A percentile compares a stretch with the other conserved stretches of the same genome.
These are phyloP conservation scores for Podospora conica DNA, from an alignment of 495 filamentous ascomycete species.

Conservation along the genomic window DNA sequence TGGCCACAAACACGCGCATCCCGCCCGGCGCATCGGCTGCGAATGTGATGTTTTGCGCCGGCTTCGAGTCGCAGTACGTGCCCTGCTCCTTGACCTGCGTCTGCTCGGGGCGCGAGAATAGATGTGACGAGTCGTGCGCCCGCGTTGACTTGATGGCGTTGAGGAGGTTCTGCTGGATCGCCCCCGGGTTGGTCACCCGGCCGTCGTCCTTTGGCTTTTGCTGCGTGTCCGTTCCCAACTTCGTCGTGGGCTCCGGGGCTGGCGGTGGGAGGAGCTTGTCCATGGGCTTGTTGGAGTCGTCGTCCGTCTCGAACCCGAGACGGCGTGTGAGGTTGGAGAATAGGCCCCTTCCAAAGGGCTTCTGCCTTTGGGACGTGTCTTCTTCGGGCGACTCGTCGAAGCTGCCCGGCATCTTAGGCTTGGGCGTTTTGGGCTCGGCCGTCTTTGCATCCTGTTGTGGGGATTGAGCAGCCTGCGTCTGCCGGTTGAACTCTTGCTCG, in stretches of 20 bases:
- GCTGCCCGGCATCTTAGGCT: conserved; percentile 25
- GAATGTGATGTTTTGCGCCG: conserved; percentile 73
- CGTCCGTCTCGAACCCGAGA: conserved; percentile 54
- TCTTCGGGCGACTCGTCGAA: conserved; percentile 60
- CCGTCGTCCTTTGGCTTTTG: conserved; percentile 27
- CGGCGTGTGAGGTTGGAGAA: conserved; percentile 60
- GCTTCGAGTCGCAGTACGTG: conserved; percentile 81
- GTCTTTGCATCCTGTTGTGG: conserved; percentile 28
- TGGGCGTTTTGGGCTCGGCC: conserved; percentile 22
- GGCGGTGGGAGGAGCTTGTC: conserved; percentile 33
- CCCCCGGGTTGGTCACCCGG: conserved; percentile 49
- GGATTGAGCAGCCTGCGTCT: conserved; percentile 32
- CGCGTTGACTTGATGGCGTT: conserved; percentile 79
- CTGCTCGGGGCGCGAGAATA: conserved; percentile 66
- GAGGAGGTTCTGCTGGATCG: conserved; percentile 59
- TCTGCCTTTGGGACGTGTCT: conserved; percentile 13
- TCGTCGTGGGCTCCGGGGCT: neutral
- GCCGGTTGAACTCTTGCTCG: conserved; percentile 50
- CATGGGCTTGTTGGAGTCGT: conserved; percentile 35
- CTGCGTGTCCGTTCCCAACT: neutral
- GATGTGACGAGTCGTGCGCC: conserved; percentile 61
- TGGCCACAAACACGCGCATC: conserved; percentile 68
- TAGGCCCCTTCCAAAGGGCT: conserved; percentile 34
- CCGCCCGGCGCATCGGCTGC: conserved; percentile 63
- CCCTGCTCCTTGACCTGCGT: conserved; percentile 74